phyloP scores from a whole-genome alignment of 441 rosid genomes.

The Aquilaria agallochum region DNA sequence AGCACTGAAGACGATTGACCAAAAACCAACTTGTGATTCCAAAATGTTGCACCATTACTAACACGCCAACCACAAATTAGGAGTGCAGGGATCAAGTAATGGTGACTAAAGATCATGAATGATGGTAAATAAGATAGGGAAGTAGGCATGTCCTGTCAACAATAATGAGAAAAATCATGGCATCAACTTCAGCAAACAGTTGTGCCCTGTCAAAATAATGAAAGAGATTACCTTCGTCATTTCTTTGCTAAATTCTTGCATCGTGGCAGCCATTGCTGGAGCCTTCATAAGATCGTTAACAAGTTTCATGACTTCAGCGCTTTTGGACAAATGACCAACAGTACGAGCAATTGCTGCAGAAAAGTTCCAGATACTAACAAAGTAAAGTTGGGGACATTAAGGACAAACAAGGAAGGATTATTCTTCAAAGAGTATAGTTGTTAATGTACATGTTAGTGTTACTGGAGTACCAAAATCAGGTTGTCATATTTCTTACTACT shows the following conservation, averaged over 20 bases:
- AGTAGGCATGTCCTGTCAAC: no score
- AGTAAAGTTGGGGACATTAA: background rate
- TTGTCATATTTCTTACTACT: no score
- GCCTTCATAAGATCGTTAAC: constrained; percentile 38
- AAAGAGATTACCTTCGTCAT: constrained; percentile 24
- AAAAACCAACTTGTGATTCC: background rate
- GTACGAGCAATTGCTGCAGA: constrained; percentile 32
- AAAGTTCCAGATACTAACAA: constrained; percentile 3
- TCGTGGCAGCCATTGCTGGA: constrained; percentile 28
- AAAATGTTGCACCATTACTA: background rate
- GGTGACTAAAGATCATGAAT: no score
- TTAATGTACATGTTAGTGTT: no score
- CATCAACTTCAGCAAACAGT: background rate
- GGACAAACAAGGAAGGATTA: no score
- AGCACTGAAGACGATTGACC: background rate
- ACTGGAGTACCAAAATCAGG: no score
- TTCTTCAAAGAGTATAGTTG: no score
- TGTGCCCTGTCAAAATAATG: background rate
- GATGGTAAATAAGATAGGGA: no score
- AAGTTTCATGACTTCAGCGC: constrained; percentile 37
- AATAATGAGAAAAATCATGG: no score
- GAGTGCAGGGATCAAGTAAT: no score
- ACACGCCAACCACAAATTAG: no score
- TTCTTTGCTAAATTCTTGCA: constrained; percentile 35
- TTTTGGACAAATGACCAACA: constrained; percentile 30